These are phyloP conservation scores for Penicillium sp. DNA, from an alignment of 2,329 filamentous ascomycete species.

Conservation along the genomic window DNA sequence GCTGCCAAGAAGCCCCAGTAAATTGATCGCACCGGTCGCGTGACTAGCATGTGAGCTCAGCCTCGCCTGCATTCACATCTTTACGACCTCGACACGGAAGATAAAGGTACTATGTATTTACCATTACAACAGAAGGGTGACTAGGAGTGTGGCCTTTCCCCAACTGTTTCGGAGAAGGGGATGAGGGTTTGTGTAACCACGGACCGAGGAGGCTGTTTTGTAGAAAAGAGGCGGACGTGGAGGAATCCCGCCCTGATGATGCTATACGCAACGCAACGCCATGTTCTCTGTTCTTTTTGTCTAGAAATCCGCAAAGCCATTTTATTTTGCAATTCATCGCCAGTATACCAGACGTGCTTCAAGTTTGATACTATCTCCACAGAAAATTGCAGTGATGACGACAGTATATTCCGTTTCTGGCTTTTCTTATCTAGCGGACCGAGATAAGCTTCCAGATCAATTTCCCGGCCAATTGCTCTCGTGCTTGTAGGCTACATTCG, in stretches of 20 bases:
- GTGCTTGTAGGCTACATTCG: not conserved
- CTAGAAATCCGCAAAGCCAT: slow-evolving; percentile 19
- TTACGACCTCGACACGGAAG: not conserved
- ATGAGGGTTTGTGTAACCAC: slow-evolving; percentile 2
- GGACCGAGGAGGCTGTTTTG: slow-evolving; percentile 6
- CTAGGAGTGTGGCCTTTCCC: not conserved
- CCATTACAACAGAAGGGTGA: not conserved
- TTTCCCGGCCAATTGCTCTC: not conserved
- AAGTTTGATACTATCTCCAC: not conserved
- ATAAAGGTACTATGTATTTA: not conserved
- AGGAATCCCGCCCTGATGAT: slow-evolving; percentile 21
- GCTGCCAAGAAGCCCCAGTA: slow-evolving; percentile 51
- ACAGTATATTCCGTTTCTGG: not conserved
- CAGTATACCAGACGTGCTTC: not conserved
- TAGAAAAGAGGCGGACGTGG: slow-evolving; percentile 25
- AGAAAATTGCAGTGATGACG: not conserved
- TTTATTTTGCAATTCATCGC: slow-evolving; percentile 13
- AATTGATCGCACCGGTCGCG: slow-evolving; percentile 9
- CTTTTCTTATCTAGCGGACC: not conserved
- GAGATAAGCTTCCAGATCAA: not conserved
- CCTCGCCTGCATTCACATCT: not conserved
- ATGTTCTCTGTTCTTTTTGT: slow-evolving; percentile 15
- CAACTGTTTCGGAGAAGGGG: not conserved
- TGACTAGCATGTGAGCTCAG: not conserved
- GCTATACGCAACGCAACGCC: slow-evolving; percentile 27